A percentile compares a stretch with the other conserved stretches of the same genome.
Evolutionary conservation across 805 yeast species (phyloP).

Genomic region (Kodamaea kaohsiungensis): DNA sequence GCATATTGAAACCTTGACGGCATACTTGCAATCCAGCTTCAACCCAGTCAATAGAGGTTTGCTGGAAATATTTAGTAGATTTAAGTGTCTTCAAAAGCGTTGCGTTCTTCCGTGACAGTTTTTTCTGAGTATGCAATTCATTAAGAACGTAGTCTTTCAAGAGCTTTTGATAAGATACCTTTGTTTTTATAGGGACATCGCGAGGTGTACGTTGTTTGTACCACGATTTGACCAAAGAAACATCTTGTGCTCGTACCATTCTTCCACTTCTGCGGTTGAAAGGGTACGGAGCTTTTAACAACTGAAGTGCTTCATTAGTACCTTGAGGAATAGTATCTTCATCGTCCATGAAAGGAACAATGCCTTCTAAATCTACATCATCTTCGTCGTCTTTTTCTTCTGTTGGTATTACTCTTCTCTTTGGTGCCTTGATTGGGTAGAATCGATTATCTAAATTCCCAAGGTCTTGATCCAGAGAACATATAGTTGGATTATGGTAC

Average conservation of each 20-base stretch:
- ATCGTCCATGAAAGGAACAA: slow-evolving; percentile 53
- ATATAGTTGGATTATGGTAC: slow-evolving; percentile 65
- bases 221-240: slow-evolving; percentile 81
- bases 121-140: slow-evolving; percentile 49
- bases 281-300: slow-evolving; percentile 86
- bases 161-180: slow-evolving; percentile 88
- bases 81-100: slow-evolving; percentile 65
- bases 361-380: slow-evolving; percentile 37
- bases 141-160: slow-evolving; percentile 73
- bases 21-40: slow-evolving; percentile 96
- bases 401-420: slow-evolving; percentile 12
- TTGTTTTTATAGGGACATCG: slow-evolving; percentile 69
- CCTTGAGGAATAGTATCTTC: slow-evolving; percentile 38
- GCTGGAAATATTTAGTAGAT: slow-evolving; percentile 84
- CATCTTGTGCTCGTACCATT: slow-evolving; percentile 85
- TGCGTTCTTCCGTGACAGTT: slow-evolving; percentile 32
- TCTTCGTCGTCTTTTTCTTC: slow-evolving; percentile 36
- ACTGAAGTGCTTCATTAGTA: slow-evolving; percentile 53
- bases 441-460: slow-evolving; percentile 16
- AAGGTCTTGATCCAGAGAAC: slow-evolving; percentile 44
- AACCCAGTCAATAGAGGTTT: slow-evolving; percentile 94
- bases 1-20: slow-evolving; percentile 91
- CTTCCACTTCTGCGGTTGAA: slow-evolving; percentile 73
- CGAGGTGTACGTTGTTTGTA: slow-evolving; percentile 67
- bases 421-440: slow-evolving; percentile 51